Conservation (phyloP, 1,139 yeast genomes). For the Candida frijolesensis region DNA sequence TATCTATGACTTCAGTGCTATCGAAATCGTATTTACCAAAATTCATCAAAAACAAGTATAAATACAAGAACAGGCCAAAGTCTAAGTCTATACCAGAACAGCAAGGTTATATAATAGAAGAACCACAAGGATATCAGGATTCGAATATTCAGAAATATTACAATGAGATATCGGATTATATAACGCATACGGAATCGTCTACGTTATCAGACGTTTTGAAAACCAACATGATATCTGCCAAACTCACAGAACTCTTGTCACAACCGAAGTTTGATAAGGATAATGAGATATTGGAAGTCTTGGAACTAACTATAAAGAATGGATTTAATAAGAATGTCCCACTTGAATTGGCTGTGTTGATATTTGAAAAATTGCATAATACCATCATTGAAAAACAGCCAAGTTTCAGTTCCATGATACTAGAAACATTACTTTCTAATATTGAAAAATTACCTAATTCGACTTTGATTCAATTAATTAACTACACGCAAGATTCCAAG, state of each 20-base stretch:
- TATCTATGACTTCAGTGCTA: neutral
- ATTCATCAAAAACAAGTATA: neutral
- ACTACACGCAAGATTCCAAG: constrained; percentile 23
- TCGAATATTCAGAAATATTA: constrained; percentile 7
- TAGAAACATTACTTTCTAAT: constrained; percentile 15
- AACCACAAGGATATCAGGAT: constrained; percentile 9
- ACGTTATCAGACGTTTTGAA: constrained; percentile 6
- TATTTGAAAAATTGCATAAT: constrained; percentile 10
- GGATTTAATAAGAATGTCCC: constrained; percentile 7
- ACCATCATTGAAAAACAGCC: constrained; percentile 5
- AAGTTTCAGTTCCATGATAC: constrained; percentile 5
- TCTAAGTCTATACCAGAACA: neutral
- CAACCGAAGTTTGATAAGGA: neutral
- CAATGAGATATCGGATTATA: constrained; percentile 9
- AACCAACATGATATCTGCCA: constrained; percentile 6
- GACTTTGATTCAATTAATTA: constrained; percentile 26
- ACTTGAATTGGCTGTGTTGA: constrained; percentile 5
- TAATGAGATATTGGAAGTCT: constrained; percentile 7
- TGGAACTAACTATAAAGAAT: constrained; percentile 5
- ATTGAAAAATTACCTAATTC: constrained; percentile 19
- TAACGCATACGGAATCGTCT: neutral
- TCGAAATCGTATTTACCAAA: neutral
- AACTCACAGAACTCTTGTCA: neutral
- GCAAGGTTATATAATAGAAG: constrained; percentile 10
- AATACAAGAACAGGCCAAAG: neutral